Percentiles rank a stretch among this genome's conserved stretches.
Conservation (phyloP, 225 moss, liverwort and hornwort genomes). For the Neckera pumila region DNA sequence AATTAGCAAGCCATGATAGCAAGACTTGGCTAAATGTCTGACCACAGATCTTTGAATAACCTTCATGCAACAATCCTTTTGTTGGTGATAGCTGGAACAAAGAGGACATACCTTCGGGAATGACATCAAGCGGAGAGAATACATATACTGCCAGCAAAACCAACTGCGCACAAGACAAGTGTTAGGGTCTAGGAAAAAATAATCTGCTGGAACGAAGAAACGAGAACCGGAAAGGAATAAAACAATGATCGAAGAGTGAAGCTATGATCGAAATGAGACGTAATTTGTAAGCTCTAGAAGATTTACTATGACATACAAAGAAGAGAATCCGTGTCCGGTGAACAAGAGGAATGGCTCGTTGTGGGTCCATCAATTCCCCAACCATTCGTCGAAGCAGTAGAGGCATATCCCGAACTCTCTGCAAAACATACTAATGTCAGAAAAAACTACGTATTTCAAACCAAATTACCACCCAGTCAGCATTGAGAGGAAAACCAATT, state of each 20-base stretch:
- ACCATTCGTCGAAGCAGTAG: constrained; percentile 71
- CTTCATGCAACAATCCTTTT: background rate
- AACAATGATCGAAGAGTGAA: background rate
- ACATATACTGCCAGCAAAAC: constrained; percentile 74
- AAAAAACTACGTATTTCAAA: background rate
- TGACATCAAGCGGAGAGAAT: constrained; percentile 79
- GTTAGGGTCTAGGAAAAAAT: background rate
- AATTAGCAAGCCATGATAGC: background rate
- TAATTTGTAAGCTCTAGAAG: background rate
- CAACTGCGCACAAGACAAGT: constrained; percentile 41
- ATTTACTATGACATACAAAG: constrained; percentile 31
- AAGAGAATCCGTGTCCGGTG: constrained; percentile 88
- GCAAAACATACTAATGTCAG: background rate
- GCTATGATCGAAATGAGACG: background rate
- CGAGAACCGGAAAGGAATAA: background rate
- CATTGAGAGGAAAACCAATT: background rate
- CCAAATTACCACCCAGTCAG: background rate
- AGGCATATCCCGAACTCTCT: constrained; percentile 97
- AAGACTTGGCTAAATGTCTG: background rate
- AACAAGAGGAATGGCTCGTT: constrained; percentile 69
- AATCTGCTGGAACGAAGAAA: background rate
- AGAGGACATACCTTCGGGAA: constrained; percentile 70
- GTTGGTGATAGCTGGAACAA: background rate
- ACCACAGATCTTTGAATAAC: background rate
- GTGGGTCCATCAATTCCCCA: constrained; percentile 94